Evolutionary conservation across 1,284 basidiomycete species (phyloP), one percentile per base, ranked within the genome.

Genomic region (Agroathelia rolfsii): DNA sequence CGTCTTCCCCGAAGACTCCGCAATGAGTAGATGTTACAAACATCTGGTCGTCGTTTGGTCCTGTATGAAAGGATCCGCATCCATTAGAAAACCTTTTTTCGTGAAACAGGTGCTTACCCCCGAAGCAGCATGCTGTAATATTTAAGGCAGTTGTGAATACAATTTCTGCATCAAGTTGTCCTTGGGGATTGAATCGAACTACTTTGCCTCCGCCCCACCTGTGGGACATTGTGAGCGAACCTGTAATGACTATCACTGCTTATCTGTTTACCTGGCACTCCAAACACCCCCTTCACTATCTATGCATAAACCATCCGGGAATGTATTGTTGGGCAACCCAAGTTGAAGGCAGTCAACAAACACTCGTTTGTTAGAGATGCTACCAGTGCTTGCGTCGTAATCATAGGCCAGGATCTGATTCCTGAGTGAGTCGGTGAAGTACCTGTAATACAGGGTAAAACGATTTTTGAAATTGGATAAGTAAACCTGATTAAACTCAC

Each of bases 11-110:
- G 32, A 61, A 55, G 3, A 70, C 72, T 16, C 66, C 64, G 41
- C 73, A 76, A 42, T 76, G 74, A 11, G 76, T 76, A 4, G 75
- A 73, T 6, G 78, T 80, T 7, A 80, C 67, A 44, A 69, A 81
- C 24, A 80, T 44, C 43, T 74, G 65, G 44, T 80, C 75, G 28
- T 72, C 61, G 27, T 70, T 59, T n/a, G 63, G 61, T 14, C 77
- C 75, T 77, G 41, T 20, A 34, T 30, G 38, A 22, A 24, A 31
- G 39, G 25, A 23, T 19, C 26, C 27, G 21, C n/a, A n/a, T n/a
- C n/a, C n/a, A 14, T n/a, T 16, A 21, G 14, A 24, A 30, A 26
- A 28, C 21, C 26, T 31, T 14, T 34, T 16, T 12, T 16, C 13
- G 12, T 13, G 23, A 36, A 29, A 24, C 16, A 34, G 16, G 24